phyloP scores from a whole-genome alignment of 2,329 filamentous ascomycete species.

The Lachnellula hyalina region DNA sequence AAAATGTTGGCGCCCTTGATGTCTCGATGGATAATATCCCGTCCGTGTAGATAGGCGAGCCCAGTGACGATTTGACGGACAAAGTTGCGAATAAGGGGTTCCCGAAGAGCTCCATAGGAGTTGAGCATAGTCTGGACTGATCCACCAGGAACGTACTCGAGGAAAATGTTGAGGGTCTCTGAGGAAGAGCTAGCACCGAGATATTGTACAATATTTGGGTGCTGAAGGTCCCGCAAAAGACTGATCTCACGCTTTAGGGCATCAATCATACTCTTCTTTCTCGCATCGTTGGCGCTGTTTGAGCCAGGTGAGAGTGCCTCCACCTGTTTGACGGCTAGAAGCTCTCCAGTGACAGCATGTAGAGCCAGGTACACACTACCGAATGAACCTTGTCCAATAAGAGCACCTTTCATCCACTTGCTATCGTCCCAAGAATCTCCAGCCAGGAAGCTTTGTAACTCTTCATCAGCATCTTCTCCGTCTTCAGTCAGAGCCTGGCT shows the following conservation, averaged over 20 bases:
- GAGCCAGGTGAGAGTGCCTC: constrained; percentile 76
- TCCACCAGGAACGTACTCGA: constrained; percentile 96
- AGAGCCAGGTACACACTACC: constrained; percentile 92
- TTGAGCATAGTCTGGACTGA: constrained; percentile 98
- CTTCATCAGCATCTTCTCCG: constrained; percentile 85
- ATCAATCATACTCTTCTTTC: constrained; percentile 97
- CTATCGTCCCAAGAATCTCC: constrained; percentile 94
- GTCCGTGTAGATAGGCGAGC: constrained; percentile 85
- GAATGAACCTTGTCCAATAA: constrained; percentile 96
- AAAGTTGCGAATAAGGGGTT: constrained; percentile 92
- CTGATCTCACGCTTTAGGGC: constrained; percentile 95
- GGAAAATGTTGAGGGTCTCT: constrained; percentile 96
- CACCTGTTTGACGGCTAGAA: constrained; percentile 97
- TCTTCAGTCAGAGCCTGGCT: constrained; percentile 83
- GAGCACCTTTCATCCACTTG: constrained; percentile 98
- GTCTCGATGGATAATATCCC: constrained; percentile 96
- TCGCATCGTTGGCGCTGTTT: constrained; percentile 75
- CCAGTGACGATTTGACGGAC: constrained; percentile 92
- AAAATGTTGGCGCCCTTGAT: constrained; percentile 99
- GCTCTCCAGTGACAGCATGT: constrained; percentile 91
- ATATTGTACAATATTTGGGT: constrained; percentile 97
- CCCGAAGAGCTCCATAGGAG: constrained; percentile 91
- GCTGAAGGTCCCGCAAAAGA: constrained; percentile 86
- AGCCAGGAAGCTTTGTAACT: constrained; percentile 82
- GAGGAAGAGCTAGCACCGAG: constrained; percentile 90